Evolutionary conservation across 441 rosid genomes (phyloP).

Genomic region (Breynia disticha): DNA sequence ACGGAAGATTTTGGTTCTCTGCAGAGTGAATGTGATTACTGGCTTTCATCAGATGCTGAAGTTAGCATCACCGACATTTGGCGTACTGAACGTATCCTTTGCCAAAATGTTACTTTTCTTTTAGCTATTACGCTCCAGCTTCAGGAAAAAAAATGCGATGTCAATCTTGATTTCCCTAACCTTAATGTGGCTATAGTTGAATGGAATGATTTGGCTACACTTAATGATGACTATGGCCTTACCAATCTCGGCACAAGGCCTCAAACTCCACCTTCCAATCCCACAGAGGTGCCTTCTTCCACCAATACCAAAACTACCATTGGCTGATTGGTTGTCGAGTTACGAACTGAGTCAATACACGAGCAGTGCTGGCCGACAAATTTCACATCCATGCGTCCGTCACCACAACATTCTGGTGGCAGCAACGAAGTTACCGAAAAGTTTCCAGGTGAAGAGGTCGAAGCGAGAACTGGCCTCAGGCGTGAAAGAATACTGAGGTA

Average conservation of each 20-base stretch:
- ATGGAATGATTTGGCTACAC: slow-evolving; percentile 51
- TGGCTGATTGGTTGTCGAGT: slow-evolving; percentile 22
- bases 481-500: slow-evolving; percentile 7
- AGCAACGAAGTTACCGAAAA: slow-evolving; percentile 8
- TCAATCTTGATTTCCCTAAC: slow-evolving; percentile 30
- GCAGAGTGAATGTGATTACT: slow-evolving; percentile 90
- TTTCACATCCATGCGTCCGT: slow-evolving; percentile 1
- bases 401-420: slow-evolving; percentile 1
- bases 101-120: slow-evolving; percentile 6
- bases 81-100: slow-evolving; percentile 81
- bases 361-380: not conserved
- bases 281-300: slow-evolving; percentile 33
- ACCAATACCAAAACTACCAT: slow-evolving; percentile 31
- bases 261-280: slow-evolving; percentile 51
- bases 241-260: slow-evolving; percentile 38
- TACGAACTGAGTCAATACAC: not conserved
- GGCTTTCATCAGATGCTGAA: slow-evolving; percentile 90
- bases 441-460: slow-evolving; percentile 9
- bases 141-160: not conserved
- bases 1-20: slow-evolving; percentile 5
- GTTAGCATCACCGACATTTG: slow-evolving; percentile 92
- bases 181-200: slow-evolving; percentile 38
- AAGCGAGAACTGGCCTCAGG: not conserved
- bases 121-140: not conserved
- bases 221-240: slow-evolving; percentile 36